Conservation (phyloP, 2,329 filamentous ascomycete genomes). For the Beauveria sp. region DNA sequence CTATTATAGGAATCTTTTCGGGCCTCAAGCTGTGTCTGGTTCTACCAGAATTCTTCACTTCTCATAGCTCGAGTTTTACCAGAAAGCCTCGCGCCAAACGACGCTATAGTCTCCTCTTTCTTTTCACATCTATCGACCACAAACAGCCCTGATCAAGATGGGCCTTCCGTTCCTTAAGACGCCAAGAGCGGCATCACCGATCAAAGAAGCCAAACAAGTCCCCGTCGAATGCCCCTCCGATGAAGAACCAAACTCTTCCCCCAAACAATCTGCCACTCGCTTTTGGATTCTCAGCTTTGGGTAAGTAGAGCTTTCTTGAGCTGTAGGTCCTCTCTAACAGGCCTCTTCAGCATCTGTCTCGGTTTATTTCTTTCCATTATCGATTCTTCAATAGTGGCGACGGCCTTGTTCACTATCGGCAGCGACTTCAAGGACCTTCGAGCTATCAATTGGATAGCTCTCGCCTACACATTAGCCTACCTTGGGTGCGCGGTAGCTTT, state of each 20-base stretch:
- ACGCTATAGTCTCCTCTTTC: background rate
- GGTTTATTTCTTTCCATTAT: conserved; percentile 51
- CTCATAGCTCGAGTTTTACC: background rate
- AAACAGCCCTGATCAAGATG: background rate
- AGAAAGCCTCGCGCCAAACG: background rate
- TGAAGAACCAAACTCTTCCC: background rate
- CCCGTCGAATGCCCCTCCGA: background rate
- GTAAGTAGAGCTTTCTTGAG: background rate
- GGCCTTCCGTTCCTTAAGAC: background rate
- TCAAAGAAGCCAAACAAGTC: background rate
- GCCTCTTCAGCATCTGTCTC: conserved; percentile 33
- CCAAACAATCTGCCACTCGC: background rate
- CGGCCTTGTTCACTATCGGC: conserved; percentile 48
- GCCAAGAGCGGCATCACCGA: background rate
- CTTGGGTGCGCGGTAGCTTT: conserved; percentile 50
- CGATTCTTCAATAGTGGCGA: conserved; percentile 54
- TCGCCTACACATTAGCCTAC: conserved; percentile 50
- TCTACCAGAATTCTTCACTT: background rate
- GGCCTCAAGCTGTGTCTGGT: background rate
- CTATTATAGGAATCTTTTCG: background rate
- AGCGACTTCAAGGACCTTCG: conserved; percentile 39
- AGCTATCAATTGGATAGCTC: conserved; percentile 45
- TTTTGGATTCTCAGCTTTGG: conserved; percentile 12
- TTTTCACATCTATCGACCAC: background rate
- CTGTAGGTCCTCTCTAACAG: background rate